Conservation (phyloP, 2,329 filamentous ascomycete genomes). For the Exophiala mesophila region DNA sequence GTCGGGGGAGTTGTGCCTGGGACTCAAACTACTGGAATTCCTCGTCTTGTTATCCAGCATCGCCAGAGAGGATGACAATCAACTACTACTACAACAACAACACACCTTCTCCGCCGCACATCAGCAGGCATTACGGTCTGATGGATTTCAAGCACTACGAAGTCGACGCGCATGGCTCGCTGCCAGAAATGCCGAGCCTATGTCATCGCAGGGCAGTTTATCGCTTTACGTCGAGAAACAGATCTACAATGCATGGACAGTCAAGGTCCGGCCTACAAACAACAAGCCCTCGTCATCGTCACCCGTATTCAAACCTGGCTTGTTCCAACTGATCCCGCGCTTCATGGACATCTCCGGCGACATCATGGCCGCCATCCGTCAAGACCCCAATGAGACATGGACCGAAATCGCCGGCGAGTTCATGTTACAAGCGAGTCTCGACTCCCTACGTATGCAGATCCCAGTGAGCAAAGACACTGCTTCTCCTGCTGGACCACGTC, state of each 20-base stretch:
- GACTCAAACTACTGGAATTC: constrained; percentile 19
- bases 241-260: not conserved
- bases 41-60: constrained; percentile 13
- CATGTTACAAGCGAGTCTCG: constrained; percentile 22
- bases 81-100: too few relatives aligned
- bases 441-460: constrained; percentile 7
- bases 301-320: not conserved
- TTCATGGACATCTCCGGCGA: constrained; percentile 25
- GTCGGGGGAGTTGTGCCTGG: constrained; percentile 4
- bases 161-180: not conserved
- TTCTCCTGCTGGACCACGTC: not conserved
- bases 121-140: not conserved
- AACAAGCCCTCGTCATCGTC: too few relatives aligned
- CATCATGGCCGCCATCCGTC: constrained; percentile 7
- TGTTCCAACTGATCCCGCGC: constrained; percentile 18
- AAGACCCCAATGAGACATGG: constrained; percentile 15
- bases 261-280: not conserved
- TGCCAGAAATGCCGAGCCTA: not conserved
- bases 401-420: constrained; percentile 22
- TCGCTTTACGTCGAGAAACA: not conserved
- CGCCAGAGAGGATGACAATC: not conserved
- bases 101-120: not conserved
- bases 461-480: not conserved
- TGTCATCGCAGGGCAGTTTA: not conserved
- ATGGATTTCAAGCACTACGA: not conserved